These are phyloP conservation scores for Hymenoscyphus salicellus DNA, from an alignment of 2,329 filamentous ascomycete genomes.

Conservation along the genomic window DNA sequence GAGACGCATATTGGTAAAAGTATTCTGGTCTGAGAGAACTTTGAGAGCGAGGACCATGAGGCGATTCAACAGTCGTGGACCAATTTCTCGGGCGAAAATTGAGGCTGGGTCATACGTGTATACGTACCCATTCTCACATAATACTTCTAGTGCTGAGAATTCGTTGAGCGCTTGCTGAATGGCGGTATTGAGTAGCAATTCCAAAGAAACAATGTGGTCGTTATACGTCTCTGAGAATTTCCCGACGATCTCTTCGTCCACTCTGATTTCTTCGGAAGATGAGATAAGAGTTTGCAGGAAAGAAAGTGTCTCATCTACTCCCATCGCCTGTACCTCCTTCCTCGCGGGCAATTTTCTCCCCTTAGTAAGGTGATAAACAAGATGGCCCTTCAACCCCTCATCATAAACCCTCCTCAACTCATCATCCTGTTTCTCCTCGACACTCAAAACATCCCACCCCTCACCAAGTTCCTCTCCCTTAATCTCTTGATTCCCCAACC, in stretches of 20 bases:
- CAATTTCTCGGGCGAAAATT: slow-evolving; percentile 29
- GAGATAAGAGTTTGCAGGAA: slow-evolving; percentile 9
- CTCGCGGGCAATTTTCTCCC: slow-evolving; percentile 16
- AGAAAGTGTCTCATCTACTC: slow-evolving; percentile 5
- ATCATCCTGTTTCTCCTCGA: slow-evolving; percentile 23
- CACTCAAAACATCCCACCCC: slow-evolving; percentile 17
- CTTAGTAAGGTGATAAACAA: slow-evolving; percentile 26
- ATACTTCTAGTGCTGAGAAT: slow-evolving; percentile 27
- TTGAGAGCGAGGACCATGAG: slow-evolving; percentile 26
- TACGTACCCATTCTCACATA: slow-evolving; percentile 30
- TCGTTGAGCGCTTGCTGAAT: slow-evolving; percentile 29
- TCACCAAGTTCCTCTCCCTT: slow-evolving; percentile 16
- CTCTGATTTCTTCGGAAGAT: background rate
- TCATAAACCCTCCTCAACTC: slow-evolving; percentile 23
- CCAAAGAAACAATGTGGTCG: slow-evolving; percentile 23
- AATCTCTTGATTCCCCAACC: slow-evolving; percentile 13
- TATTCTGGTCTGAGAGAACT: slow-evolving; percentile 17
- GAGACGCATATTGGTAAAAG: slow-evolving; percentile 25
- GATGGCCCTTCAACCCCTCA: slow-evolving; percentile 20
- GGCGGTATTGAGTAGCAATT: slow-evolving; percentile 28
- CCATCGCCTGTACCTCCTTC: slow-evolving; percentile 10
- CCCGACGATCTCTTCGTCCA: slow-evolving; percentile 8
- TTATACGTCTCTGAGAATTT: slow-evolving; percentile 16
- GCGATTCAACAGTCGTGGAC: slow-evolving; percentile 24
- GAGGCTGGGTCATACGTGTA: slow-evolving; percentile 31